Evolutionary conservation across 371 early-diverging fungal genomes (phyloP), one percentile per base, ranked within the genome.

Genomic region (Mucor ambiguus): DNA sequence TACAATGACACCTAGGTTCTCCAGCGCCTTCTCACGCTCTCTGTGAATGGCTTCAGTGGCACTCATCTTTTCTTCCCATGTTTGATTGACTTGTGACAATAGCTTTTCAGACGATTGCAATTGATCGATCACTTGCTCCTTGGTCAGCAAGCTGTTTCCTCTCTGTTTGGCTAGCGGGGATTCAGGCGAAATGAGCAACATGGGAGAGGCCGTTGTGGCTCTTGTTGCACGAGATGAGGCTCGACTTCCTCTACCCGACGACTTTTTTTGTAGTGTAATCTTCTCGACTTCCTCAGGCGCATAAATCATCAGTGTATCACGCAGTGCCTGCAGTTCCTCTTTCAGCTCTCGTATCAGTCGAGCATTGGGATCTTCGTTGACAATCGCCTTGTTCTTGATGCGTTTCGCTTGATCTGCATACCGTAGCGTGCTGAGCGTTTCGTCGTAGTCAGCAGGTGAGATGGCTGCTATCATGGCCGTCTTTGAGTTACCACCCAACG

Each of bases 371-470:
- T 93, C 93, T 72, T 95, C 94, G 71, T 96, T 96, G 41, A 96
- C 91, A 2, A 91, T 85, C 0, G 96, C 95, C 74, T 87, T 90
- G 70, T 93, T 96, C 71, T 92, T 89, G 74, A 96, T 93, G 61
- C 82, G 83, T 75, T 95, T 96, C 44, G 95, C 96, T 44, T 93
- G 89, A 67, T 95, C 93, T 9, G 96, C 96, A 71, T 95, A 98
- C 24, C 96, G 86, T 22, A 98, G 82, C 1, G 98, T 98, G 63
- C 94, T 93, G 12, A 97, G 81, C 1, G 96, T 91, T 82, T 97
- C 97, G 57, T 90, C 89, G 59, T 81, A 86, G 61, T 89, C 88
- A 4, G 91, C 88, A 0, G 93, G 90, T 48, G 91, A 89, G 32
- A 95, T 85, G 4, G 92, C 91, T 12, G 93, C 95, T 56, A 96